Evolutionary conservation across 495 filamentous ascomycete species (phyloP).

Genomic region (Acidomyces sp.): DNA sequence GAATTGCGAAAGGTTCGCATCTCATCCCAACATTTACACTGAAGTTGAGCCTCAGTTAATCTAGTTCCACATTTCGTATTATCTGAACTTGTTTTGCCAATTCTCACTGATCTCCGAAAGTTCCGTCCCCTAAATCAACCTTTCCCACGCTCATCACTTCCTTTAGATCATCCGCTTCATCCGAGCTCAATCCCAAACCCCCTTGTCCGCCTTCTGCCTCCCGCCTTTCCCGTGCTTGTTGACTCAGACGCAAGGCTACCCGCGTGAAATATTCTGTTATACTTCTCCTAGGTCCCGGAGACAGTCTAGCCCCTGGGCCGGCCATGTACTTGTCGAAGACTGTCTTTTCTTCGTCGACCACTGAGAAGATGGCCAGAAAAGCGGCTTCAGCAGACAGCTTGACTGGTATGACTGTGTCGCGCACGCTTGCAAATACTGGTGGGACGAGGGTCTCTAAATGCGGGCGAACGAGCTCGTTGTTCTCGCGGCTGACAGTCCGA

Average conservation of each 20-base stretch:
- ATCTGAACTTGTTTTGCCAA: no score
- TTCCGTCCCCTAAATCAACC: conserved; percentile 62
- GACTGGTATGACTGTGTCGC: conserved; percentile 88
- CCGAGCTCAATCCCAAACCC: conserved; percentile 68
- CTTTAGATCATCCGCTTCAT: conserved; percentile 85
- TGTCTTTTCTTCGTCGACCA: conserved; percentile 70
- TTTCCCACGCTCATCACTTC: conserved; percentile 93
- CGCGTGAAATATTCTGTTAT: conserved; percentile 98
- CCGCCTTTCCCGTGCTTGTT: conserved; percentile 70
- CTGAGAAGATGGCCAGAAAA: conserved; percentile 84
- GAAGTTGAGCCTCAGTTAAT: no score
- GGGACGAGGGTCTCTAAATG: conserved; percentile 67
- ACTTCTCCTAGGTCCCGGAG: conserved; percentile 61
- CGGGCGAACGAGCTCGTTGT: conserved; percentile 62
- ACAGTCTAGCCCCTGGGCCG: conserved; percentile 44
- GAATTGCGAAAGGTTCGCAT: no score
- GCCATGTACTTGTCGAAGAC: conserved; percentile 88
- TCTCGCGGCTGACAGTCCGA: conserved; percentile 64
- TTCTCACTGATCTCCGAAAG: conserved; percentile 31
- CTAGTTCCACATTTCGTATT: no score
- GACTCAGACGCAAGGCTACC: conserved; percentile 65
- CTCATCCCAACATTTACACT: no score
- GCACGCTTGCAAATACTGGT: conserved; percentile 77
- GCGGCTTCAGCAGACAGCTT: conserved; percentile 92
- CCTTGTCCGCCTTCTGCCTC: conserved; percentile 84